Evolutionary conservation across 1,284 basidiomycete genomes (phyloP).

Genomic region (Malassezia brasiliensis): DNA sequence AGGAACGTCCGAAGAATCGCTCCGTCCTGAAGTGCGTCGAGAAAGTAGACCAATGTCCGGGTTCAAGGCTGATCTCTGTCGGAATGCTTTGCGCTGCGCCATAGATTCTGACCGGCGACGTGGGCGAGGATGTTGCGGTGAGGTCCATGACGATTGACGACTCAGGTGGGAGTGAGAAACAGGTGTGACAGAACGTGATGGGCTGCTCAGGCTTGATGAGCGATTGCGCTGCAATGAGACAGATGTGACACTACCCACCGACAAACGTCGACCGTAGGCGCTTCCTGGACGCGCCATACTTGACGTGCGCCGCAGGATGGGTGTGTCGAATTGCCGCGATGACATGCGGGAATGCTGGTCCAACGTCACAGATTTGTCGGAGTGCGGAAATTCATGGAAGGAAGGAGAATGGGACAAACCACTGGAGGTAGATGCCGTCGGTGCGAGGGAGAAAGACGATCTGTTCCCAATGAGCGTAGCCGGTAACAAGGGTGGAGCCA

Average conservation of each 20-base stretch:
- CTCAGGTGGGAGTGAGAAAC: neutral
- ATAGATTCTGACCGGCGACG: conserved; percentile 10
- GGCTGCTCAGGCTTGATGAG: neutral
- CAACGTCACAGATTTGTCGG: neutral
- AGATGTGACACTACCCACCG: neutral
- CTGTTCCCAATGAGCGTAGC: neutral
- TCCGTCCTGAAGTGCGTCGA: neutral
- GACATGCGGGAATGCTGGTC: no score
- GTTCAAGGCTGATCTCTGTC: neutral
- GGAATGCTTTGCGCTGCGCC: neutral
- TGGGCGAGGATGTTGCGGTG: neutral
- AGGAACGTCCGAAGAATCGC: neutral
- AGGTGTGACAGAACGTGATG: neutral
- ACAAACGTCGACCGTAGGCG: neutral
- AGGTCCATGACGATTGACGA: neutral
- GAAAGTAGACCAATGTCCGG: neutral
- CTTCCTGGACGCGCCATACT: neutral
- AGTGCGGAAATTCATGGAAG: neutral
- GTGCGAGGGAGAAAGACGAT: neutral
- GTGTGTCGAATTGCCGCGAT: neutral
- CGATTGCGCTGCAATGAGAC: neutral
- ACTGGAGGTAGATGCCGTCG: neutral
- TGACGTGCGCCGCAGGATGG: neutral
- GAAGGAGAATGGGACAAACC: neutral
- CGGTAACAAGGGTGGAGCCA: neutral